Percentiles rank a stretch among this genome's conserved stretches.
Conservation (phyloP, 441 rosid genomes). For the Adansonia grandidieri region DNA sequence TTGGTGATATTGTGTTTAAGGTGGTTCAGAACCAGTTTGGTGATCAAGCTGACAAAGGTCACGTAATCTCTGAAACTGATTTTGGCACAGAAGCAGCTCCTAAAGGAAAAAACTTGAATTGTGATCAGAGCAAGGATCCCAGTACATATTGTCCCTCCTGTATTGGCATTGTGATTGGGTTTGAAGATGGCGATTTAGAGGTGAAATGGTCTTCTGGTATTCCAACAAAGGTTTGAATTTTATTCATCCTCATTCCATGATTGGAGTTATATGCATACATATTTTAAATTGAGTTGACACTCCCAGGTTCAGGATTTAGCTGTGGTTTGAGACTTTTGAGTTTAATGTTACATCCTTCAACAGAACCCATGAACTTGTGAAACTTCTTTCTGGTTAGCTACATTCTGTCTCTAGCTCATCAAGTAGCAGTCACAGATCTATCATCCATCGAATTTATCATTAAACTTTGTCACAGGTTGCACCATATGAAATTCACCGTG, state of each 20-base stretch:
- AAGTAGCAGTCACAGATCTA: background rate
- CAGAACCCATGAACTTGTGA: conserved; percentile 4
- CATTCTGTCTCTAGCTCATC: background rate
- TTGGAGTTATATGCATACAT: background rate
- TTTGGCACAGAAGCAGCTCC: conserved; percentile 28
- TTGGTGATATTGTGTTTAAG: conserved; percentile 73
- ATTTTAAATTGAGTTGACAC: background rate
- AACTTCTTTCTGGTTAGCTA: background rate
- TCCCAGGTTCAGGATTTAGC: background rate
- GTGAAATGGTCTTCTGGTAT: conserved; percentile 84
- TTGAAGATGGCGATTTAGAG: conserved; percentile 71
- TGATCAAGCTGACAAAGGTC: conserved; percentile 34
- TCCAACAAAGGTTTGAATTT: conserved; percentile 59
- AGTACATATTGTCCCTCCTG: conserved; percentile 46
- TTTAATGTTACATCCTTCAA: background rate
- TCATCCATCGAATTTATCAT: conserved; percentile 21
- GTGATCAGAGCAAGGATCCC: conserved; percentile 36
- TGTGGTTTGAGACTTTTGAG: background rate
- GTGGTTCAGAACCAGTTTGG: conserved; percentile 31
- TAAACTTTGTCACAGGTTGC: conserved; percentile 61
- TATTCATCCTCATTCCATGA: conserved; percentile 7
- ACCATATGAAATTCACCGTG: conserved; percentile 66
- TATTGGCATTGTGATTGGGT: conserved; percentile 74
- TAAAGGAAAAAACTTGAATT: conserved; percentile 29
- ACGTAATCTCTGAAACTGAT: conserved; percentile 29